Evolutionary conservation across 169 alveolate species (phyloP), one percentile per base, ranked within the genome.

Genomic region (Eimeria praecox): DNA sequence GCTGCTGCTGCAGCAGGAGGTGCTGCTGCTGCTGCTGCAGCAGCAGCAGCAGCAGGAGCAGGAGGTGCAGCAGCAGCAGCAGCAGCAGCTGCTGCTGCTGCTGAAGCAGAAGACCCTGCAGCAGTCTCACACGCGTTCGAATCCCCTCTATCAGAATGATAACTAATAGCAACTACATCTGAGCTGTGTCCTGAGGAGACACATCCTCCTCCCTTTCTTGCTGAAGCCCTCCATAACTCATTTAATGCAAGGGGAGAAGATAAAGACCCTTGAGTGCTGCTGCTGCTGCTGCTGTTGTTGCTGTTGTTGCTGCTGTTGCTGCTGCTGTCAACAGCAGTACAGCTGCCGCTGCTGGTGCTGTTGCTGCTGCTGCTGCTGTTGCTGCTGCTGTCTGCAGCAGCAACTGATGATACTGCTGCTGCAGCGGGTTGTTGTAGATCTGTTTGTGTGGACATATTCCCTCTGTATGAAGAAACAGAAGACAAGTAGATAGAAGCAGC

Each of bases 311-410:
- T 62, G 73, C 16, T 62, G 73, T 38, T 24, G 73, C 73, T 62
- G 73, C 10, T 62, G 38, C 38, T 62, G 66, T 18, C 66, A 12
- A 6, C 66, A 56, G 66, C n/a, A 56, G 66, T 56, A 2, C 66
- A 49, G 56, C 78, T n/a, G 78, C 78, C n/a, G 78, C 78, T 66
- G 73, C 38, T 62, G 73, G 38, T 27, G 73, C 73, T 62, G 73
- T 27, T 62, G 73, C 38, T 62, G 73, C 38, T 27, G 73, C 12
- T 62, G 38, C 38, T 24, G 80, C 46, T 69, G 83, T 54, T 38
- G 83, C 30, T 73, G 49, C 10, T 73, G 83, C 49, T 33, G 49
- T 27, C n/a, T 14, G 56, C 27, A 9, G 83, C 35, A 1, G 49
- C 83, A 5, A 30, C 38, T 16, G 83, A 20, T 20, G 49, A 33